Conservation (phyloP, 2,329 filamentous ascomycete genomes). For the Chaetomium strumarium region DNA sequence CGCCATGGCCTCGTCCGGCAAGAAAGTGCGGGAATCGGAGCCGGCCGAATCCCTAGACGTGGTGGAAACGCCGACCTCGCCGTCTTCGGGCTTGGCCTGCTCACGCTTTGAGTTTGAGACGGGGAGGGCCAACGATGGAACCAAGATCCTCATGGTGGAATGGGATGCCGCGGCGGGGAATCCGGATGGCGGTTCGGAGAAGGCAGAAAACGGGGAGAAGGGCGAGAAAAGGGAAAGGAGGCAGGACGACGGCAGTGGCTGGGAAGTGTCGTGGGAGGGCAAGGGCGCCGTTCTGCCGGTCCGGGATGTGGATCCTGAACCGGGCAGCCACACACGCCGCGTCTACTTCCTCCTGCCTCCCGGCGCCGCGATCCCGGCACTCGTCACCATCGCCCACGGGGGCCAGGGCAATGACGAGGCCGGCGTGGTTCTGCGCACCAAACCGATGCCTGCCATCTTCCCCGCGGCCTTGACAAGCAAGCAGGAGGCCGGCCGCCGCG, state of each 20-base stretch:
- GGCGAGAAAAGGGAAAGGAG: too few relatives aligned
- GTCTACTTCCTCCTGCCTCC: conserved; percentile 79
- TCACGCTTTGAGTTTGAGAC: conserved; percentile 84
- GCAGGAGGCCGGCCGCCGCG: conserved; percentile 63
- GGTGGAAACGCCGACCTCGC: conserved; percentile 39
- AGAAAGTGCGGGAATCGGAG: conserved; percentile 6
- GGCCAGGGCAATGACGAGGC: conserved; percentile 28
- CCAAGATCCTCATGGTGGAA: conserved; percentile 89
- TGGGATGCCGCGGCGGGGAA: conserved; percentile 53
- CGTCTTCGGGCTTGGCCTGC: conserved; percentile 48
- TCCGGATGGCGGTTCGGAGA: conserved; percentile 38
- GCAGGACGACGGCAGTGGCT: conserved; percentile 42
- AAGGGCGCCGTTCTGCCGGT: conserved; percentile 67
- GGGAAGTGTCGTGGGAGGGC: conserved; percentile 79
- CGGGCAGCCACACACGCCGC: conserved; percentile 37
- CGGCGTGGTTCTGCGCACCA: conserved; percentile 54
- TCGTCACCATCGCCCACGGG: conserved; percentile 56
- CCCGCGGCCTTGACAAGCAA: conserved; percentile 66
- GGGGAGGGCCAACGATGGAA: conserved; percentile 71
- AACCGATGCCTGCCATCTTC: conserved; percentile 82
- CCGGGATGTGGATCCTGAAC: conserved; percentile 45
- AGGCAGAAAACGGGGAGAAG: too few relatives aligned
- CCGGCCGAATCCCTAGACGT: conserved; percentile 23
- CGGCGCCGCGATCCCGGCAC: conserved; percentile 62
- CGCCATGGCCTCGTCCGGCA: conserved; percentile 17